phyloP scores from a whole-genome alignment of 768 basidiomycete species.

The Amanita exitialis region DNA sequence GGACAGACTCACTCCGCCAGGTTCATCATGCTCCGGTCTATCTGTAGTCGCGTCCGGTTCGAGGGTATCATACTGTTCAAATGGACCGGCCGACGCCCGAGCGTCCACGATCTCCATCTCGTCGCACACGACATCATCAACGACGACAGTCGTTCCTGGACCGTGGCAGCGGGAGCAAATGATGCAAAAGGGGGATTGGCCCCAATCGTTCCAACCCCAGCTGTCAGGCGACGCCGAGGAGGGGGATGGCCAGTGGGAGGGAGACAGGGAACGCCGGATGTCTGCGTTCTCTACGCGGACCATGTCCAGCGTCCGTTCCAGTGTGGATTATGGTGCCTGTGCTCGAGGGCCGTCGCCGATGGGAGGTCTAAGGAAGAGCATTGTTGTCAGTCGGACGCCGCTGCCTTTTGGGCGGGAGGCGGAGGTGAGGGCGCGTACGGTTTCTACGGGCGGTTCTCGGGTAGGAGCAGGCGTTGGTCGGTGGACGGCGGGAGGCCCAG shows the following conservation, averaged over 20 bases:
- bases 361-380: neutral
- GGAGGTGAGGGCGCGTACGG: constrained; percentile 1
- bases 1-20: neutral
- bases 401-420: constrained; percentile 3
- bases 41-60: neutral
- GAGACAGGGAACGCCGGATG: neutral
- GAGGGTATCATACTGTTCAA: neutral
- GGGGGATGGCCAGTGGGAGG: neutral
- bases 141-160: constrained; percentile 4
- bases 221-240: neutral
- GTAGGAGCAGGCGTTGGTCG: neutral
- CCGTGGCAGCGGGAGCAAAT: constrained; percentile 6
- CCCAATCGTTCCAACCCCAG: neutral
- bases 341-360: neutral
- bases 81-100: neutral
- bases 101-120: neutral
- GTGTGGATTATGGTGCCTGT: neutral
- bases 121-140: constrained; percentile 3
- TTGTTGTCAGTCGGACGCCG: neutral
- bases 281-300: neutral
- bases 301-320: neutral
- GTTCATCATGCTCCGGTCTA: neutral
- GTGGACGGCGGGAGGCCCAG: neutral
- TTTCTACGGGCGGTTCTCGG: neutral
- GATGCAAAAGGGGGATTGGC: neutral